Evolutionary conservation across 2,329 filamentous ascomycete species (phyloP).

Genomic region (Coniella vitis): DNA sequence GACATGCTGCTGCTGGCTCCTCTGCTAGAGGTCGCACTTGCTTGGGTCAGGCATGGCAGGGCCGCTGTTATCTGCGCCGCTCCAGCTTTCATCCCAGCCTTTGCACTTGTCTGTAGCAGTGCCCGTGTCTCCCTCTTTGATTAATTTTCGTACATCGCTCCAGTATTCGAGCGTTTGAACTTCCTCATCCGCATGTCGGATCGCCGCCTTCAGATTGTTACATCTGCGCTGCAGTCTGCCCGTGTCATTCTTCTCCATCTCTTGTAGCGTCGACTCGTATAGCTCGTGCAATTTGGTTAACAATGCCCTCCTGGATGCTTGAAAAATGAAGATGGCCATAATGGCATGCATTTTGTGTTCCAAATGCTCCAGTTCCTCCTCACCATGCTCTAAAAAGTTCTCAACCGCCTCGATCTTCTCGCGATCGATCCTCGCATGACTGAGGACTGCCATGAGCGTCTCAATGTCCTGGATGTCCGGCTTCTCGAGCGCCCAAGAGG

Average conservation of each 20-base stretch:
- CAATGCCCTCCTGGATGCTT: constrained; percentile 74
- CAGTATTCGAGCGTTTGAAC: constrained; percentile 79
- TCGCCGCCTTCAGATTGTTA: constrained; percentile 65
- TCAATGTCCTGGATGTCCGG: constrained; percentile 56
- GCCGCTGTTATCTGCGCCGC: constrained; percentile 48
- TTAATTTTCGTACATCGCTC: constrained; percentile 72
- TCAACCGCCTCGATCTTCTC: constrained; percentile 83
- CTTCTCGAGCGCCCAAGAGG: constrained; percentile 37
- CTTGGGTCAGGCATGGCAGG: constrained; percentile 31
- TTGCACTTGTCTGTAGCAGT: constrained; percentile 36
- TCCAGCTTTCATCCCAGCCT: constrained; percentile 40
- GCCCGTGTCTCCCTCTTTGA: constrained; percentile 42
- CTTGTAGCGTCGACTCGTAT: constrained; percentile 47
- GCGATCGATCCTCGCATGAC: constrained; percentile 68
- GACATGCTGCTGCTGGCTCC: constrained; percentile 15
- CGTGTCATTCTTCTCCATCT: constrained; percentile 38
- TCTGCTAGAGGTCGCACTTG: constrained; percentile 12
- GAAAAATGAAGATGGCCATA: constrained; percentile 83
- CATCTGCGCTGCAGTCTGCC: constrained; percentile 37
- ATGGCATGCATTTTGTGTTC: constrained; percentile 74
- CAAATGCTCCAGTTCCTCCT: constrained; percentile 69
- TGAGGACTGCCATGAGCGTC: constrained; percentile 62
- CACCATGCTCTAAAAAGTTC: constrained; percentile 71
- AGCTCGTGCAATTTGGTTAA: constrained; percentile 62
- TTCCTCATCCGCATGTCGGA: constrained; percentile 72